Evolutionary conservation across 345 rosid species (phyloP), one percentile per base, ranked within the genome.

Genomic region (Erysimum cheiranthoides): DNA sequence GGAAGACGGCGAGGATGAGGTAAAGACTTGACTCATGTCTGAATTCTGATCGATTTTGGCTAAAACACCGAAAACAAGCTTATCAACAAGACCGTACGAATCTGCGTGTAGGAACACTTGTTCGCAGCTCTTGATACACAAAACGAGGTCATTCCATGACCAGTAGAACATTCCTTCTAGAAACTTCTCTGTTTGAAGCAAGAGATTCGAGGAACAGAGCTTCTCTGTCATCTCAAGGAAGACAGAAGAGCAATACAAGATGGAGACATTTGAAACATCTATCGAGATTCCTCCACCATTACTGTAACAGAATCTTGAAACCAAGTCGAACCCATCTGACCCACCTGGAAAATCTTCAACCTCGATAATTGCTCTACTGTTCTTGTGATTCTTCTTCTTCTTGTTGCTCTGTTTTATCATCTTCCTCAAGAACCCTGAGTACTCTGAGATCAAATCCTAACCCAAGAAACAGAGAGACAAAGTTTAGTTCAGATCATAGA

Each of bases 141-240:
- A 40, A 49, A 92, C 36, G 38, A 87, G 11, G 43, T 92, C 93
- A 57, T 76, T 73, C 89, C 87, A 85, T 10, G 93, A 82, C 95
- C 97, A 92, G 8, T 77, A 69, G 66, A 84, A 82, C 73, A 88
- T 81, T 42, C 85, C 85, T 71, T 84, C 88, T 2, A 92, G 84
- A 71, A 89, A 86, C 10, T 54, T 70, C 40, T 86, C 85, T 4
- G 95, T 83, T 68, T 81, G 87, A 25, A 80, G 70, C 80, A 88
- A 61, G 40, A 92, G 91, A 79, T 86, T 91, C n/a, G 73, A 68
- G 16, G 80, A 10, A 40, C 82, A 82, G 35, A 73, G 71, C 51
- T 81, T 85, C 80, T 86, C 87, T 4, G 88, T 76, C 95, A 92
- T 89, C 17, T 81, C 91, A 7, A 92, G 93, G 67, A 85, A 85